phyloP scores from a whole-genome alignment of 108 stramenopile genomes.

The Fistulifera solaris region DNA sequence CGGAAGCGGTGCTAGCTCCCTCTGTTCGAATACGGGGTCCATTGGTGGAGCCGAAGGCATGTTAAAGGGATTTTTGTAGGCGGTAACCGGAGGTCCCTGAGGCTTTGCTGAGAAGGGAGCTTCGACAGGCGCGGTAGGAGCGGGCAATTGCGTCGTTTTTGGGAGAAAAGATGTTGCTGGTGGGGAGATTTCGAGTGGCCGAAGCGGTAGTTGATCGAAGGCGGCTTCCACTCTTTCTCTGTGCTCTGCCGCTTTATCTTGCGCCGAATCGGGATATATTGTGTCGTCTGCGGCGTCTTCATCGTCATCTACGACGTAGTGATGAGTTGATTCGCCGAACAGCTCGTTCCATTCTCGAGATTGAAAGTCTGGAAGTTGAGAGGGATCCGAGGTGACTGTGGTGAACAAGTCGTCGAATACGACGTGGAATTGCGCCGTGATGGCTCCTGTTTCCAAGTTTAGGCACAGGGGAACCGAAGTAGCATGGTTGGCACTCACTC shows the following conservation, averaged over 20 bases:
- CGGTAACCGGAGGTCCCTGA: too few relatives aligned
- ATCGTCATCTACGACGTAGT: conserved; percentile 3
- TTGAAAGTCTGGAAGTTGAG: conserved; percentile 5
- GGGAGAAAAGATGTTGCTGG: too few relatives aligned
- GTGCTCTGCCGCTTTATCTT: not conserved
- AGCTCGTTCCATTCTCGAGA: conserved; percentile 15
- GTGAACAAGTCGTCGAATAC: conserved; percentile 35
- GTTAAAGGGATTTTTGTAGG: too few relatives aligned
- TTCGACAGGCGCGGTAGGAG: too few relatives aligned
- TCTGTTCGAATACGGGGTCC: too few relatives aligned
- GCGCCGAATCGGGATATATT: not conserved
- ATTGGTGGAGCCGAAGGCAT: too few relatives aligned
- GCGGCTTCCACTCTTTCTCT: not conserved
- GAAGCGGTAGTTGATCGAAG: too few relatives aligned
- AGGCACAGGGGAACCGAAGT: conserved; percentile 6
- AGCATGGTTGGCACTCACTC: conserved; percentile 7
- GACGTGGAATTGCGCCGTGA: conserved; percentile 30
- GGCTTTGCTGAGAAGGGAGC: too few relatives aligned
- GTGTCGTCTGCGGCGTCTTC: not conserved
- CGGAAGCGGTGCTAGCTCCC: not conserved
- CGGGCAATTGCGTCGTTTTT: too few relatives aligned
- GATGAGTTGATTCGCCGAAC: conserved; percentile 14
- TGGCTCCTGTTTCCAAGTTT: conserved; percentile 12
- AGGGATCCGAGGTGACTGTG: conserved; percentile 18
- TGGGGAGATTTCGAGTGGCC: too few relatives aligned